phyloP scores from a whole-genome alignment of 2,329 filamentous ascomycete genomes.

The Cytospora schulzeri region DNA sequence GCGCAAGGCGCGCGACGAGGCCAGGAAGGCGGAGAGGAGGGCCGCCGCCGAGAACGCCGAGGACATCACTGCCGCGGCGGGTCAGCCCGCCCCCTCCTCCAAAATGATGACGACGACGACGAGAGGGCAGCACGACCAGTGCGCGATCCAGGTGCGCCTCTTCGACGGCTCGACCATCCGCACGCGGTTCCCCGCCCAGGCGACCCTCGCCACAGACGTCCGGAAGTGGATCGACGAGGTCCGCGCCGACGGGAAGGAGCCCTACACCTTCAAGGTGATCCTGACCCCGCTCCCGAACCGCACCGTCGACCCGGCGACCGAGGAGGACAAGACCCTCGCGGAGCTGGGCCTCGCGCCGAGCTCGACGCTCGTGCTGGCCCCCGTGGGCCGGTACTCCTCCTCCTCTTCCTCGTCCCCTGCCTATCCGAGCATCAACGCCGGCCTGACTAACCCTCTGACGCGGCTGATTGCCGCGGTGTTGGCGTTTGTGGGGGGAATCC shows the following conservation, averaged over 20 bases:
- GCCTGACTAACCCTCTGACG: constrained; percentile 35
- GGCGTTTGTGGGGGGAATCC: constrained; percentile 26
- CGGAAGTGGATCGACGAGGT: constrained; percentile 75
- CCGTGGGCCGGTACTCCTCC: constrained; percentile 54
- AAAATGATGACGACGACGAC: too few relatives aligned
- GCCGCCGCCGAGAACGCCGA: constrained; percentile 35
- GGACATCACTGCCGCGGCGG: constrained; percentile 36
- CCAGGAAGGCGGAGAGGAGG: constrained; percentile 47
- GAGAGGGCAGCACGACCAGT: constrained; percentile 39
- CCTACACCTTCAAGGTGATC: constrained; percentile 84
- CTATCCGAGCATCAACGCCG: constrained; percentile 37
- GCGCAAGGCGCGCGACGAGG: constrained; percentile 59
- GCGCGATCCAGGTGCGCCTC: constrained; percentile 75
- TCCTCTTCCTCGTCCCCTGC: too few relatives aligned
- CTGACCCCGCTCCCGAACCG: constrained; percentile 76
- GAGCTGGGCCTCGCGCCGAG: constrained; percentile 76
- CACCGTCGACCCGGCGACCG: constrained; percentile 66
- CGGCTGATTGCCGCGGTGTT: constrained; percentile 33
- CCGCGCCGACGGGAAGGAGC: constrained; percentile 57
- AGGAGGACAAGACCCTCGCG: constrained; percentile 69
- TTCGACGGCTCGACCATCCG: constrained; percentile 84
- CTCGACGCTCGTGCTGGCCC: constrained; percentile 80
- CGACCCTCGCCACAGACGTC: constrained; percentile 66
- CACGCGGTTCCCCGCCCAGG: constrained; percentile 65
- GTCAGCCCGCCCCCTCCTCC: constrained; percentile 35